phyloP scores from a whole-genome alignment of 1,284 basidiomycete species.

The Ustilago trichophora region DNA sequence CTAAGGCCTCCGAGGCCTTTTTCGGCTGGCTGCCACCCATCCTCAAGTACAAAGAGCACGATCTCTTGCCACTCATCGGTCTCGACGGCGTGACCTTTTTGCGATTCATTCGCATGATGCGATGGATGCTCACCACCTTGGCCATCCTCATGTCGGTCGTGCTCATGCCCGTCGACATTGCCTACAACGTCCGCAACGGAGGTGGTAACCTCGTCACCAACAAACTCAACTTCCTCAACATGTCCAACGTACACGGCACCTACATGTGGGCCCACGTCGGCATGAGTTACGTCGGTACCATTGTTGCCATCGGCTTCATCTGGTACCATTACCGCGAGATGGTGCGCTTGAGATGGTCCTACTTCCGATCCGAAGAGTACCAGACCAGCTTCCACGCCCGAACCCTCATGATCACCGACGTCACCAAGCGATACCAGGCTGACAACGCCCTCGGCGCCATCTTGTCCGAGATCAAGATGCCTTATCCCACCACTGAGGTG shows the following conservation, averaged over 20 bases:
- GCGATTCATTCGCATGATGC: constrained; percentile 86
- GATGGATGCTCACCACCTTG: constrained; percentile 66
- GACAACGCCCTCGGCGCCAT: constrained; percentile 73
- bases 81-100: constrained; percentile 92
- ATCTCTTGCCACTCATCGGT: constrained; percentile 86
- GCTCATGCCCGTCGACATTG: constrained; percentile 79
- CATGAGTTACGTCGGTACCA: constrained; percentile 61
- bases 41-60: constrained; percentile 81
- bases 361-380: constrained; percentile 62
- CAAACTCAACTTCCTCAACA: constrained; percentile 55
- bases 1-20: constrained; percentile 74
- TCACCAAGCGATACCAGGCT: constrained; percentile 78
- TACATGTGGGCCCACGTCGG: constrained; percentile 64
- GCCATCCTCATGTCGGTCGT: constrained; percentile 74
- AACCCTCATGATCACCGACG: constrained; percentile 72
- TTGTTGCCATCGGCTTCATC: constrained; percentile 56
- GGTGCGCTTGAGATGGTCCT: constrained; percentile 58
- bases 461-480: constrained; percentile 72
- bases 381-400: constrained; percentile 71
- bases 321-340: constrained; percentile 60
- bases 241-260: constrained; percentile 55
- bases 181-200: constrained; percentile 50
- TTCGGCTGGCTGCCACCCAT: constrained; percentile 81
- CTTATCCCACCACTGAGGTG: constrained; percentile 83
- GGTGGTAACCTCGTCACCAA: constrained; percentile 28